Evolutionary conservation across 768 basidiomycete genomes (phyloP).

Genomic region (Clathrus columnatus): DNA sequence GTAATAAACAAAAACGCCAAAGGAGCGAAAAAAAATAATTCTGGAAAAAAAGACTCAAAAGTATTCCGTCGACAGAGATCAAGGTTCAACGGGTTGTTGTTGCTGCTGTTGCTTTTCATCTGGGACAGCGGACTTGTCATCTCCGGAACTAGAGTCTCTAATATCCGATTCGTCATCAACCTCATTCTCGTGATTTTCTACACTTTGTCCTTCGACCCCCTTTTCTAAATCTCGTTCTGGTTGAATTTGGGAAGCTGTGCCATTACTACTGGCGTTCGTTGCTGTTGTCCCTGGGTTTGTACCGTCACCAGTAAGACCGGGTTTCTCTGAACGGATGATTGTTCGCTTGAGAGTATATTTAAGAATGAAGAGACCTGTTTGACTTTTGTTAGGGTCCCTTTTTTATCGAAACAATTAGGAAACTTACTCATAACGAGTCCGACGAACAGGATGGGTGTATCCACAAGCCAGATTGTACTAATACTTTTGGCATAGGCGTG

Average conservation of each 20-base stretch:
- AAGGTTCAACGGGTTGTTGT: neutral
- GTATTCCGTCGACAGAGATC: neutral
- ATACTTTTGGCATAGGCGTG: slow-evolving; percentile 60
- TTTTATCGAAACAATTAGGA: too few relatives aligned
- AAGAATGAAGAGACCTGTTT: slow-evolving; percentile 28
- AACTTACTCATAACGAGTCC: slow-evolving; percentile 37
- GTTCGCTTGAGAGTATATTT: slow-evolving; percentile 28
- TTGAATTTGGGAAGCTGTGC: too few relatives aligned
- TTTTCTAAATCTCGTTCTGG: neutral
- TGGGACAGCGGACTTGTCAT: too few relatives aligned
- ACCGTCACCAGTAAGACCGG: neutral
- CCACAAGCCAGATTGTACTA: slow-evolving; percentile 54
- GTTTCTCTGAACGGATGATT: slow-evolving; percentile 8
- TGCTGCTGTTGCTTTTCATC: neutral
- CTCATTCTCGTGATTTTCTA: neutral
- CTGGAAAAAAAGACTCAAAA: too few relatives aligned
- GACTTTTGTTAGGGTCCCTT: too few relatives aligned
- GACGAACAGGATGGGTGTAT: slow-evolving; percentile 47
- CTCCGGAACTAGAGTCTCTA: neutral
- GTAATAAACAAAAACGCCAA: too few relatives aligned
- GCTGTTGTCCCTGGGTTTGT: neutral
- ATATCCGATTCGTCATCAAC: neutral
- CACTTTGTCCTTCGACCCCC: neutral
- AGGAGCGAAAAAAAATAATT: too few relatives aligned
- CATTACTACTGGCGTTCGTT: too few relatives aligned